Base-by-base conservation (phyloP, 805 yeast genomes). In the Candida corydali region DNA sequence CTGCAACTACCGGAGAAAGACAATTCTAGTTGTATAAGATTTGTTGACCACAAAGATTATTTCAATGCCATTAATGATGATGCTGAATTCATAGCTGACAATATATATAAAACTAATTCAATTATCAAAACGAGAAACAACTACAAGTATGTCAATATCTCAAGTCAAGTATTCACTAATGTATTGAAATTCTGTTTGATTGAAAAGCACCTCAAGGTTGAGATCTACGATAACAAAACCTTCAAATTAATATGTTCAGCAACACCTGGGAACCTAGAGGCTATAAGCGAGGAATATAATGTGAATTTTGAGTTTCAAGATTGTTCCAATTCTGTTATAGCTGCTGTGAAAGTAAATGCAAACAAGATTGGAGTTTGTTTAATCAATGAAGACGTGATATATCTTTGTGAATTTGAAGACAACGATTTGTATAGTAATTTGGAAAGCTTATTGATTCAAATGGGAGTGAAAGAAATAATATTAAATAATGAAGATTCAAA, bases 181-280 rank as follows among this genome's bases (percentile, higher is more conserved):
- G 70, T 91, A 29, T 59, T 89, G 39, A 76, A 75, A 37, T 73
- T 72, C 41, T 80, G 86, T 37, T 69, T 93, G 16, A 66, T 88
- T 30, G 86, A 81, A 27, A 69, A 74, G 32, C 86, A 88, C 12
- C 73, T 72, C 50, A 87, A 87, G 55, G 75, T 93, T 12, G 96
- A 89, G 52, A 74, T 93, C 12, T 91, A 84, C 55, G 80, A 79
- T 46, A 52, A 52, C 44, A 77, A 71, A 52, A 63, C 59, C 42
- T 91, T 95, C 75, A 68, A 58, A 34, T 62, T 74, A 36, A 47
- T 63, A 44, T 73, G 66, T 39, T 61, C 70, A 29, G 96, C 96
- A 0, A 82, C 95, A 1, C 97, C 98, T 0, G 98, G 98, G 5
- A 89, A 93, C 57, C 63, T 89, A 34, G 85, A 81, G 40, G 79